Evolutionary conservation across 148 eudicot genomes (phyloP).

Genomic region (Chenopodium album): DNA sequence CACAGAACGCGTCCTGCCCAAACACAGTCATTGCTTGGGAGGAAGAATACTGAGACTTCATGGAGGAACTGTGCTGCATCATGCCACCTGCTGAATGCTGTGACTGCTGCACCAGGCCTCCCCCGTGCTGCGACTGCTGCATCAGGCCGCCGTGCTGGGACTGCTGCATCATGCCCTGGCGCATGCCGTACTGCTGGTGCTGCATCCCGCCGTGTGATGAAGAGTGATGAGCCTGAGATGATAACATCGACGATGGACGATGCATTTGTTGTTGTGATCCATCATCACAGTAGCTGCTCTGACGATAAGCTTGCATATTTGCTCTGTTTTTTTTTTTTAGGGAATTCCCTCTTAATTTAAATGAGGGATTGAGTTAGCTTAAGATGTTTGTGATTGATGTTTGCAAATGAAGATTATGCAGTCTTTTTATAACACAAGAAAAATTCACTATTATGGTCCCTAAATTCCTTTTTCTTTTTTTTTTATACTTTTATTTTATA

Average conservation of each 20-base stretch:
- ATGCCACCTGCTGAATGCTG: background rate
- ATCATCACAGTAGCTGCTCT: background rate
- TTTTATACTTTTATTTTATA: background rate
- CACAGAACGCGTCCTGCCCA: slow-evolving; percentile 29
- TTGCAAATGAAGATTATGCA: background rate
- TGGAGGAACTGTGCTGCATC: slow-evolving; percentile 16
- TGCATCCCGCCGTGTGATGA: background rate
- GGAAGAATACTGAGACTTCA: background rate
- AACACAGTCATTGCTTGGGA: slow-evolving; percentile 9
- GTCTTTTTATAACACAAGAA: background rate
- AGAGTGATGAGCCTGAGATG: background rate
- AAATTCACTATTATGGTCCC: background rate
- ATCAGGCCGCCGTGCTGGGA: background rate
- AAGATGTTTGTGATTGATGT: background rate
- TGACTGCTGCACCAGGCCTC: background rate
- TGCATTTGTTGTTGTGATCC: slow-evolving; percentile 5
- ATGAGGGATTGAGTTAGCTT: background rate
- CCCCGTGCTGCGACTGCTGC: background rate
- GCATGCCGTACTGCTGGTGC: slow-evolving; percentile 7
- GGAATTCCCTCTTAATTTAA: background rate
- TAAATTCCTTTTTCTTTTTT: too few species aligned
- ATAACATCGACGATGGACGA: background rate
- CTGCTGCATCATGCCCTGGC: slow-evolving; percentile 7
- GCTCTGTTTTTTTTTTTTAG: background rate
- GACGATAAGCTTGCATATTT: slow-evolving; percentile 10